Conservation (phyloP, 2,329 filamentous ascomycete species). For the Eutypa lata region DNA sequence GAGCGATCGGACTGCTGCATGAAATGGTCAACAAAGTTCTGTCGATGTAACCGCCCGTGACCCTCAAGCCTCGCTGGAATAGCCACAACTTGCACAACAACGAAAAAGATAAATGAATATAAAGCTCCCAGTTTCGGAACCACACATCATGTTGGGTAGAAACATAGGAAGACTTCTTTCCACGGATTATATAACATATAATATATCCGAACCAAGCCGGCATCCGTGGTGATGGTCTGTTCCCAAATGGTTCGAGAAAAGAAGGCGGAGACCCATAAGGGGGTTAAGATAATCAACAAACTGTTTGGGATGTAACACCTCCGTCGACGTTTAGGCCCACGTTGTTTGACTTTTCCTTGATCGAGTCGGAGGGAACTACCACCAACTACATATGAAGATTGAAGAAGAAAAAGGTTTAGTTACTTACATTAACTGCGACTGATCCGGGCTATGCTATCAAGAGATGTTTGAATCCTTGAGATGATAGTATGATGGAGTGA, state of each 20-base stretch:
- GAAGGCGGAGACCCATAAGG: no score
- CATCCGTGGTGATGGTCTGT: no score
- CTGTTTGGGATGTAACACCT: no score
- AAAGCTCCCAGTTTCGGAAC: constrained; percentile 13
- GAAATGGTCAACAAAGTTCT: background rate
- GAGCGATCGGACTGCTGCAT: background rate
- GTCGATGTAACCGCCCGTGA: background rate
- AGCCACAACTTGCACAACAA: background rate
- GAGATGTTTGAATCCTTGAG: background rate
- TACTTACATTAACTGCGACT: background rate
- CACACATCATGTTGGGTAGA: background rate
- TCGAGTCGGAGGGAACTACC: background rate
- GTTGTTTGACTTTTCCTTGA: background rate
- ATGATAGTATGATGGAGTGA: background rate
- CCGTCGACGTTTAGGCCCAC: no score
- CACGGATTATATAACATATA: no score
- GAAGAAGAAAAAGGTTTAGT: background rate
- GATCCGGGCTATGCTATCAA: background rate
- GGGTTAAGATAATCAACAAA: no score
- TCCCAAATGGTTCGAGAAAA: no score
- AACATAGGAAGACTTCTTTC: no score
- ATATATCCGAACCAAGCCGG: no score
- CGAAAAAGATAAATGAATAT: background rate
- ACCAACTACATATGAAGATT: background rate
- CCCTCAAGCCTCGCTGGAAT: background rate